A percentile compares a stretch with the other conserved stretches of the same genome.
These are phyloP conservation scores for Tetrapisispora phaffii DNA, from an alignment of 805 yeast species.

Conservation along the genomic window DNA sequence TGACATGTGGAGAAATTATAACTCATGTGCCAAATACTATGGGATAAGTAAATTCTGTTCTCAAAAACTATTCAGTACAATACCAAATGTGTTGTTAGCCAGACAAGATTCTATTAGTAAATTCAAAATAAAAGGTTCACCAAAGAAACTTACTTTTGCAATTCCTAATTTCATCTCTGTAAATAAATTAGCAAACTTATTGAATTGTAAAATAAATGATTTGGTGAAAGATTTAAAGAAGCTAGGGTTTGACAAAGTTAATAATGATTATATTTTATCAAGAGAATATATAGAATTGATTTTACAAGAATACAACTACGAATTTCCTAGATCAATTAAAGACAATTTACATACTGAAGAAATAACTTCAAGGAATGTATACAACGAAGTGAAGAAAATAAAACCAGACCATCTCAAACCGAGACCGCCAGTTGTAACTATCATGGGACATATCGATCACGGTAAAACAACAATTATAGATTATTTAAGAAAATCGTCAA, in stretches of 20 bases:
- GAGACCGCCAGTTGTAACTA: constrained; percentile 90
- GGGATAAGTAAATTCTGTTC: background rate
- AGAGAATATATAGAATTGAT: constrained; percentile 76
- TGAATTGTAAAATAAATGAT: constrained; percentile 54
- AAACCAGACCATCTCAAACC: constrained; percentile 43
- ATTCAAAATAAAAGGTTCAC: background rate
- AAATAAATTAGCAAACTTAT: constrained; percentile 62
- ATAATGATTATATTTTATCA: constrained; percentile 71
- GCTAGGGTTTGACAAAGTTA: constrained; percentile 64
- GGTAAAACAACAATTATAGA: constrained; percentile 95
- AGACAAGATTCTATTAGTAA: background rate
- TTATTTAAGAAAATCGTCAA: constrained; percentile 70
- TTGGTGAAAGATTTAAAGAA: constrained; percentile 48
- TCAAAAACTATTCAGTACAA: background rate
- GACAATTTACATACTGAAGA: constrained; percentile 15
- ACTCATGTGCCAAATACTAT: background rate
- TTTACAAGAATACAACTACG: constrained; percentile 82
- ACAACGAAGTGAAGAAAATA: constrained; percentile 50
- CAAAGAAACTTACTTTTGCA: constrained; percentile 16
- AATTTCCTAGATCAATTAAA: constrained; percentile 29
- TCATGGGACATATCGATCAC: constrained; percentile 99
- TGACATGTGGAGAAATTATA: constrained; percentile 1
- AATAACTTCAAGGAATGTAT: constrained; percentile 47
- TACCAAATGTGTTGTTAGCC: background rate
- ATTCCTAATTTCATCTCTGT: constrained; percentile 76